Conservation (phyloP, 306 rosid genomes). For the Urtica urens region DNA sequence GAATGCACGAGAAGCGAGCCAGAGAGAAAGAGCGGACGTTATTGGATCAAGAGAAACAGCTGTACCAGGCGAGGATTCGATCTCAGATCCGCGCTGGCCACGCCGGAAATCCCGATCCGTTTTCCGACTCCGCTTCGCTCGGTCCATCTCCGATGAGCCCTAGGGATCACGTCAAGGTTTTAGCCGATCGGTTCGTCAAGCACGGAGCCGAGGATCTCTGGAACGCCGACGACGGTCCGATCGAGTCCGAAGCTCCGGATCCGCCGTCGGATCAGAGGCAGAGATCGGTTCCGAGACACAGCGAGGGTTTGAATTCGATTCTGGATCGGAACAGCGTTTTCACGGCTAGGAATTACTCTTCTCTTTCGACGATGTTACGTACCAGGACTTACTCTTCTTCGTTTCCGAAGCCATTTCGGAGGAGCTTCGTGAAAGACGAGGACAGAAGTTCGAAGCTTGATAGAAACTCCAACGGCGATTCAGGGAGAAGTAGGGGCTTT, state of each 20-base stretch:
- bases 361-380: conserved; percentile 18
- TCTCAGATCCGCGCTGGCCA: conserved; percentile 67
- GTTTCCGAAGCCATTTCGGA: conserved; percentile 16
- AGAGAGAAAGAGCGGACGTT: conserved; percentile 56
- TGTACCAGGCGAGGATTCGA: conserved; percentile 77
- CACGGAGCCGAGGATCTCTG: conserved; percentile 75
- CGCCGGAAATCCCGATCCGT: conserved; percentile 27
- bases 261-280: conserved; percentile 30
- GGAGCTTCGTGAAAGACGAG: conserved; percentile 14
- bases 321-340: conserved; percentile 5
- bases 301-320: conserved; percentile 6
- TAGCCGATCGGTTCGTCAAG: conserved; percentile 72
- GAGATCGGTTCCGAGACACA: conserved; percentile 16
- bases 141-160: conserved; percentile 76
- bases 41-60: conserved; percentile 66
- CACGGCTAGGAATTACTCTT: conserved; percentile 40
- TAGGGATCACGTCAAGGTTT: conserved; percentile 42
- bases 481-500: conserved; percentile 8
- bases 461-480: conserved; percentile 12
- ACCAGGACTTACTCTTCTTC: conserved; percentile 10
- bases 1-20: conserved; percentile 92
- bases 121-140: conserved; percentile 22
- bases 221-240: conserved; percentile 67
- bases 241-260: conserved; percentile 11
- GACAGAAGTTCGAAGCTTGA: conserved; percentile 1